Conservation (phyloP, 306 rosid genomes). For the Castanopsis chinensis region DNA sequence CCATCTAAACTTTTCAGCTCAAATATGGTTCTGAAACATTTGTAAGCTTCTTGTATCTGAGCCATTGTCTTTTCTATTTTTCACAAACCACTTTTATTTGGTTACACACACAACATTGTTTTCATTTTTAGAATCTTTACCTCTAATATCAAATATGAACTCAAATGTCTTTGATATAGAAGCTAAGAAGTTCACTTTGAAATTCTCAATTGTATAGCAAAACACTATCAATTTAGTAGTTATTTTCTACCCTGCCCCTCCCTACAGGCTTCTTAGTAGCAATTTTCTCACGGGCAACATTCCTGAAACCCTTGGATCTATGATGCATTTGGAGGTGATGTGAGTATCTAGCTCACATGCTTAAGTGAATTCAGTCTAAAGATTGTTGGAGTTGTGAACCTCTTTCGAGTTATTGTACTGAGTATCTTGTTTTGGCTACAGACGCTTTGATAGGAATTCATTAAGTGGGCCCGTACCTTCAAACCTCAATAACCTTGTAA, state of each 20-base stretch:
- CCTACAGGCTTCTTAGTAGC: conserved; percentile 61
- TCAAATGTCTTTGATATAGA: neutral
- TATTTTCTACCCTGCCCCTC: neutral
- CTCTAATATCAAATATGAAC: neutral
- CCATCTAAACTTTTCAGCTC: conserved; percentile 26
- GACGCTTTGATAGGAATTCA: conserved; percentile 51
- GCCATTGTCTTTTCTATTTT: too few relatives aligned
- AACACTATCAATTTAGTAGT: neutral
- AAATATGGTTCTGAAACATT: conserved; percentile 26
- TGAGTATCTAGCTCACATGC: conserved; percentile 45
- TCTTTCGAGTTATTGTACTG: conserved; percentile 1
- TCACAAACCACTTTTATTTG: too few relatives aligned
- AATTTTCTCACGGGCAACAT: conserved; percentile 52
- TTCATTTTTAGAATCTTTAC: neutral
- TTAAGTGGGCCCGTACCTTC: conserved; percentile 47
- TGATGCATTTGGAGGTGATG: conserved; percentile 48
- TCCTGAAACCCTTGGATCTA: conserved; percentile 57
- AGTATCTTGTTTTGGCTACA: conserved; percentile 27
- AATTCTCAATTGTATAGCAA: neutral
- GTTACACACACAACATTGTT: too few relatives aligned
- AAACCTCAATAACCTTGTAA: conserved; percentile 45
- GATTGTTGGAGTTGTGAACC: neutral
- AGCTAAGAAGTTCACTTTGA: neutral
- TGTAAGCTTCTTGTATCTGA: conserved; percentile 24
- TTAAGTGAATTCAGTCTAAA: conserved; percentile 4